Evolutionary conservation across 2,329 filamentous ascomycete species (phyloP), one percentile per base, ranked within the genome.

Genomic region (Zymoseptoria ardabiliae): DNA sequence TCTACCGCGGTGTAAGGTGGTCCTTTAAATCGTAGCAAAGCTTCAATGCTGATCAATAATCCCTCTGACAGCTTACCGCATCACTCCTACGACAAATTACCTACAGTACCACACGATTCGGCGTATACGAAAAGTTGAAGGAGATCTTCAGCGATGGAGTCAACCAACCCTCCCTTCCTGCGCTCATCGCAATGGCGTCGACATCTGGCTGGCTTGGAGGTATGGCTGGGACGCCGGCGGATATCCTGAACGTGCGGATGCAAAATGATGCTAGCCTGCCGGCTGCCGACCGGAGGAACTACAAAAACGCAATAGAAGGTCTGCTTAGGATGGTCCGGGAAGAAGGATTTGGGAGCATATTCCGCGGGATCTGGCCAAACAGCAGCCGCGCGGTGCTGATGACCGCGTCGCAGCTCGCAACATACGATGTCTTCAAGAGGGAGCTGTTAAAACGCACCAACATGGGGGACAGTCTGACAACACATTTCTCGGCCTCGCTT

Each of bases 221-320:
- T 54, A 78, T 97, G 53, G 89, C 88, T 5, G 94, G 94, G 65
- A 99, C 97, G 77, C 91, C 92, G 2, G 93, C 92, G 65, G 94
- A 99, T 73, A 91, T 99, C 35, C 81, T 97, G 70, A 99, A 99
- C 76, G 94, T 99, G 54, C 90, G 94, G 66, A 99, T 99, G 94
- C 94, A 99, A 77, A 90, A 96, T 76, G 94, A 88, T 68, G 87
- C 89, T 2, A 85, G 91, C 0, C 84, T 97, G 1, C 89, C 91
- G 0, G 70, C 77, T 0, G 81, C 82, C 4, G 79, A 95, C 70
- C 85, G 90, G 53, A 84, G 93, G 58, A 94, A 96, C 75, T 99
- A 99, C 78, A 87, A 85, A 64, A 84, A 97, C 74, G 94, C 92
- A 2, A 74, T 97, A 53, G 87, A 97, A 72, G 94, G 94, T 25